These are phyloP conservation scores for Amanita subjunquillea DNA, from an alignment of 768 basidiomycete species.

Conservation along the genomic window DNA sequence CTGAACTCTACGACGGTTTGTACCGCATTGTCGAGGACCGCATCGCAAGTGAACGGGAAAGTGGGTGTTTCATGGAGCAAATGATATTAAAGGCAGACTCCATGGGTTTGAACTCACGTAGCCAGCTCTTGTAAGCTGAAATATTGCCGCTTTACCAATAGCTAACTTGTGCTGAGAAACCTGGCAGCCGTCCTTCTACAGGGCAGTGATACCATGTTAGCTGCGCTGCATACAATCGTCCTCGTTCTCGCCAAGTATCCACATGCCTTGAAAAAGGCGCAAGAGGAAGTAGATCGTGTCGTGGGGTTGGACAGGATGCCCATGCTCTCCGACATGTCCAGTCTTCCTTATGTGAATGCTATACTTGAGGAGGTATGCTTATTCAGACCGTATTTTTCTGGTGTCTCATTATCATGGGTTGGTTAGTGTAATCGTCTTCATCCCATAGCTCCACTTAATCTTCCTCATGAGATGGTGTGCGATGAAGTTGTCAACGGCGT, in stretches of 20 bases:
- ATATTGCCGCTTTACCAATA: background rate
- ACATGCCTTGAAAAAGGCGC: conserved; percentile 6
- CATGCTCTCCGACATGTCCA: conserved; percentile 8
- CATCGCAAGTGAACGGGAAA: conserved; percentile 13
- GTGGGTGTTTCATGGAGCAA: conserved; percentile 22
- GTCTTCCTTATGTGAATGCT: conserved; percentile 12
- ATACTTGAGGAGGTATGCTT: conserved; percentile 9
- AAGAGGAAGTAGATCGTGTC: conserved; percentile 15
- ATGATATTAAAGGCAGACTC: conserved; percentile 14
- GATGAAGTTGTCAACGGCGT: conserved; percentile 4
- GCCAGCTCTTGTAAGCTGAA: conserved; percentile 14
- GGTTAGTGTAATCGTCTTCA: conserved; percentile 4
- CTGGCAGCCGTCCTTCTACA: conserved; percentile 20
- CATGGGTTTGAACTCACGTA: conserved; percentile 13
- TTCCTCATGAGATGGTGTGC: conserved; percentile 2
- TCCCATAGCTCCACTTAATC: conserved; percentile 3
- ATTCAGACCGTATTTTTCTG: background rate
- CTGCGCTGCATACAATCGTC: conserved; percentile 13
- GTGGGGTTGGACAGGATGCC: conserved; percentile 13
- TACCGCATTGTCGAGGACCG: conserved; percentile 15
- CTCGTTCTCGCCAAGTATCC: background rate
- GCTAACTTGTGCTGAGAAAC: conserved; percentile 11
- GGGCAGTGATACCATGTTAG: conserved; percentile 20
- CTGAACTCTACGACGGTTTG: conserved; percentile 18
- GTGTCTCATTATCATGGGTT: background rate